These are phyloP conservation scores for Ustanciosporium gigantosporum DNA, from an alignment of 1,284 basidiomycete genomes.

Conservation along the genomic window DNA sequence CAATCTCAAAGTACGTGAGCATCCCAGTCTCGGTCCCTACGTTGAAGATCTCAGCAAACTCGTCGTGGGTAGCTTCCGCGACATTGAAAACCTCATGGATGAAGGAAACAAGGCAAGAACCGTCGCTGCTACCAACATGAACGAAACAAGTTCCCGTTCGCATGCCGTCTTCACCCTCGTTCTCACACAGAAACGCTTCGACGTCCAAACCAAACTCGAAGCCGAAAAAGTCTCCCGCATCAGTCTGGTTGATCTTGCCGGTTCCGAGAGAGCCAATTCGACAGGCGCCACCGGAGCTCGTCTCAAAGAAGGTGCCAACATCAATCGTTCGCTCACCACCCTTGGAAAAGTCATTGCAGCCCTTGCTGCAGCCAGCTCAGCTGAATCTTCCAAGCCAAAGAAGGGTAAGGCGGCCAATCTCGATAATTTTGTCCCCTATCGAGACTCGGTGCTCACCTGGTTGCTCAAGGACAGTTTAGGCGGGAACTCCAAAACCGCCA, in stretches of 20 bases:
- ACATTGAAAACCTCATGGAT: constrained; percentile 99
- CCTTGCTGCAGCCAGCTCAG: constrained; percentile 40
- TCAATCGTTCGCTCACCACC: constrained; percentile 51
- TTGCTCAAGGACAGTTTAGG: constrained; percentile 57
- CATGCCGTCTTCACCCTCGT: constrained; percentile 57
- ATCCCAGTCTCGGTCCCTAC: constrained; percentile 81
- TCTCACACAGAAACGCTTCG: constrained; percentile 46
- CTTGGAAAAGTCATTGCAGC: constrained; percentile 56
- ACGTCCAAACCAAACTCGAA: constrained; percentile 47
- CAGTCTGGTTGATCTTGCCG: constrained; percentile 56
- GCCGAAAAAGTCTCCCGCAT: constrained; percentile 56
- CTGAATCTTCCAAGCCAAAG: constrained; percentile 42
- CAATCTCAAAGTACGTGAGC: constrained; percentile 93
- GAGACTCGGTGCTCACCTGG: constrained; percentile 62
- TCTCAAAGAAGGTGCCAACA: constrained; percentile 60
- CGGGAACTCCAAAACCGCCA: constrained; percentile 61
- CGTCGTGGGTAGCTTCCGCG: constrained; percentile 83
- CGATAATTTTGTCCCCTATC: constrained; percentile 55
- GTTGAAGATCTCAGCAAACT: constrained; percentile 96
- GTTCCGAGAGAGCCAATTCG: constrained; percentile 58
- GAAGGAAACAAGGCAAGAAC: constrained; percentile 87
- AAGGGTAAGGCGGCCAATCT: constrained; percentile 33
- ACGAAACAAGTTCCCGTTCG: constrained; percentile 55
- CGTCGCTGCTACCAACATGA: constrained; percentile 57
- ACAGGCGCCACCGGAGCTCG: constrained; percentile 59